Conservation (phyloP, 2,329 filamentous ascomycete species). For the Sporothrix luriei region DNA sequence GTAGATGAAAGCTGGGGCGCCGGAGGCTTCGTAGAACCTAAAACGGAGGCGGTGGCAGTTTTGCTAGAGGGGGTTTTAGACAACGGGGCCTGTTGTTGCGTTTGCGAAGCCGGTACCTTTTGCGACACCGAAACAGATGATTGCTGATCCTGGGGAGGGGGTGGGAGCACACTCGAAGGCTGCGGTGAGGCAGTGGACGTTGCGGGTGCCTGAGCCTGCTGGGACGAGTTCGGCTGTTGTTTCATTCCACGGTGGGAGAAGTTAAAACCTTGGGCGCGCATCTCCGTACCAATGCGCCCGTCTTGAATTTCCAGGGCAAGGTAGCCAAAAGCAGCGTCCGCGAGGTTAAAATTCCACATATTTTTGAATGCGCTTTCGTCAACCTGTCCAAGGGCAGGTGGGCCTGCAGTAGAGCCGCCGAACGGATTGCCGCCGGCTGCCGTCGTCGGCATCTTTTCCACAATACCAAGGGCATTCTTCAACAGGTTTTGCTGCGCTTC, state of each 20-base stretch:
- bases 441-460: slow-evolving; percentile 96
- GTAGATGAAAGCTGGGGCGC: slow-evolving; percentile 53
- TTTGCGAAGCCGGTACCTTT: slow-evolving; percentile 47
- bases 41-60: slow-evolving; percentile 42
- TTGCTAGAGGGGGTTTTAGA: slow-evolving; percentile 41
- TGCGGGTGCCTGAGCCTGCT: slow-evolving; percentile 45
- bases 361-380: slow-evolving; percentile 99
- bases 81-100: slow-evolving; percentile 39
- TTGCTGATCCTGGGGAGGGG: slow-evolving; percentile 30
- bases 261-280: slow-evolving; percentile 98
- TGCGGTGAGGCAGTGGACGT: slow-evolving; percentile 41
- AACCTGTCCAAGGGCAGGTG: slow-evolving; percentile 77
- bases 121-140: slow-evolving; percentile 34
- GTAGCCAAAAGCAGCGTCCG: slow-evolving; percentile 96
- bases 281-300: slow-evolving; percentile 95
- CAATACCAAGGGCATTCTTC: slow-evolving; percentile 85
- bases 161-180: slow-evolving; percentile 39
- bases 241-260: slow-evolving; percentile 94
- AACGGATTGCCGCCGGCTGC: slow-evolving; percentile 97
- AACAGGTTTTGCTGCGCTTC: slow-evolving; percentile 91
- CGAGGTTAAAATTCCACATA: slow-evolving; percentile 99
- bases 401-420: slow-evolving; percentile 77
- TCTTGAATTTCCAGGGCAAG: slow-evolving; percentile 93
- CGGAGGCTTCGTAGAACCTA: slow-evolving; percentile 46
- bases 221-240: slow-evolving; percentile 53